Evolutionary conservation across 2,329 filamentous ascomycete genomes (phyloP).

Genomic region (Ophiostoma himal-ulmi): DNA sequence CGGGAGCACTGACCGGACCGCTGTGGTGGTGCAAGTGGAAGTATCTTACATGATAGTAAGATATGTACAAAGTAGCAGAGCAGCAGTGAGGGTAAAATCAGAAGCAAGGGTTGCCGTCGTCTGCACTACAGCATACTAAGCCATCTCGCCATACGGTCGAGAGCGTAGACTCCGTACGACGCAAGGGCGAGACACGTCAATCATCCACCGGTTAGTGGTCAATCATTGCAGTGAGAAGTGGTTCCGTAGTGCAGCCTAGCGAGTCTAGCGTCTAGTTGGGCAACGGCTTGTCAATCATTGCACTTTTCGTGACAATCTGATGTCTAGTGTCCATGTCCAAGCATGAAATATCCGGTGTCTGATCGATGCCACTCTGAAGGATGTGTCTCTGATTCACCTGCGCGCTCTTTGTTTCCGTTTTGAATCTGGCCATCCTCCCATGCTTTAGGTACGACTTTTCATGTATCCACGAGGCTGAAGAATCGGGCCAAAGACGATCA

Average conservation of each 20-base stretch:
- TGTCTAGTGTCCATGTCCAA: background rate
- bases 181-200: constrained; percentile 3
- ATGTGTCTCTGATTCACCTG: constrained; percentile 2
- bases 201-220: background rate
- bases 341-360: background rate
- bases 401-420: constrained; percentile 5
- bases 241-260: background rate
- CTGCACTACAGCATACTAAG: background rate
- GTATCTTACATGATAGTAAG: background rate
- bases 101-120: background rate
- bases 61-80: background rate
- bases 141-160: background rate
- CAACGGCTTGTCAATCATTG: background rate
- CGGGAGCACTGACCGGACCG: constrained; percentile 6
- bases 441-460: background rate
- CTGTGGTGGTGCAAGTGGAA: background rate
- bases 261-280: background rate
- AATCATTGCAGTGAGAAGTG: background rate
- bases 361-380: background rate
- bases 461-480: background rate
- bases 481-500: background rate
- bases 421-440: background rate
- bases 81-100: background rate
- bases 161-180: background rate
- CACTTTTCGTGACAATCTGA: background rate